phyloP scores from a whole-genome alignment of 2,329 filamentous ascomycete species.

The Chrysosporium queenslandicum region DNA sequence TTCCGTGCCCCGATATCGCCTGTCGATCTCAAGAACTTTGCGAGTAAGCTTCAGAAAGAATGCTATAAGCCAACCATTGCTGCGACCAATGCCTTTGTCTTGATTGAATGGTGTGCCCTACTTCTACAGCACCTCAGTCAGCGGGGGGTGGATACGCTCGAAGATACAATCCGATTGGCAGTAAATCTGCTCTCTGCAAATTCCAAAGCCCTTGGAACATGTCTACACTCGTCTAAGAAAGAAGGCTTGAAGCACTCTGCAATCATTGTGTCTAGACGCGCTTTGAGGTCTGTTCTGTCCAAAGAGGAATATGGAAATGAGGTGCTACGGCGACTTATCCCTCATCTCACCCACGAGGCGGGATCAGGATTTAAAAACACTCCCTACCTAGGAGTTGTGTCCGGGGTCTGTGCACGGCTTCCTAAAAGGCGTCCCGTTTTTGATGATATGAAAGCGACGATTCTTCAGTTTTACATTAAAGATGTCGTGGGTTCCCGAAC shows the following conservation, averaged over 20 bases:
- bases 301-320: constrained; percentile 49
- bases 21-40: constrained; percentile 45
- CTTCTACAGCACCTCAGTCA: constrained; percentile 62
- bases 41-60: constrained; percentile 60
- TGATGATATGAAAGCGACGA: constrained; percentile 56
- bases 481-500: constrained; percentile 74
- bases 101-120: constrained; percentile 81
- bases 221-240: constrained; percentile 56
- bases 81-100: constrained; percentile 68
- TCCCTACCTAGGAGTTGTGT: constrained; percentile 70
- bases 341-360: constrained; percentile 58
- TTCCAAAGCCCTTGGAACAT: constrained; percentile 67
- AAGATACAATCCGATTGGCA: constrained; percentile 49
- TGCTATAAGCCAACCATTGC: constrained; percentile 68
- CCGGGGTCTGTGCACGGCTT: constrained; percentile 72
- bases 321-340: constrained; percentile 53
- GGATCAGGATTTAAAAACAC: constrained; percentile 58
- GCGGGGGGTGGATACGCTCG: constrained; percentile 39
- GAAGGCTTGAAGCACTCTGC: constrained; percentile 61
- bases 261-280: constrained; percentile 66
- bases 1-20: constrained; percentile 50
- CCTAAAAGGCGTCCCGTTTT: constrained; percentile 53
- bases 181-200: constrained; percentile 57
- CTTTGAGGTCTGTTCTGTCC: constrained; percentile 63
- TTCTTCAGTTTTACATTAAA: constrained; percentile 73